These are phyloP conservation scores for Penicillium sp. DNA, from an alignment of 2,329 filamentous ascomycete genomes.

Conservation along the genomic window DNA sequence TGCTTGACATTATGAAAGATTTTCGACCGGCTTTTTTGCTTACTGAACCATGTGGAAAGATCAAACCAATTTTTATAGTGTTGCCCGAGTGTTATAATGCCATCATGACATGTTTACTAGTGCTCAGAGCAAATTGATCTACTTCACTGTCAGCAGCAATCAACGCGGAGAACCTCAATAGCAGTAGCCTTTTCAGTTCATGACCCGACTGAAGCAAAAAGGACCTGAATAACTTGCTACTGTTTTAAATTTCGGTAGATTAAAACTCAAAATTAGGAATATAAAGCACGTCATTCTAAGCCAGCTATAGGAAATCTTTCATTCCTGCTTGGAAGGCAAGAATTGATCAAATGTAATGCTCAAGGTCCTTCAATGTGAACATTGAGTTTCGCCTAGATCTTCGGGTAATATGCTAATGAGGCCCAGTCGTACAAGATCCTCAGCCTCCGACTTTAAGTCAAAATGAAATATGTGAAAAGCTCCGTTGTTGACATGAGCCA, in stretches of 20 bases:
- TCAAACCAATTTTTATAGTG: not conserved
- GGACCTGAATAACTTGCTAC: too few relatives aligned
- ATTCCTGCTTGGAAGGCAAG: not conserved
- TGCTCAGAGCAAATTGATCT: too few relatives aligned
- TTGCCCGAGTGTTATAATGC: not conserved
- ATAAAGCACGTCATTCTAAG: not conserved
- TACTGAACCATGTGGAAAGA: not conserved
- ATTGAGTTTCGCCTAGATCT: not conserved
- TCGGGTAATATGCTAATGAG: not conserved
- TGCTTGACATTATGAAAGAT: not conserved
- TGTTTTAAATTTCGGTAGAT: too few relatives aligned
- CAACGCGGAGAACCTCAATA: too few relatives aligned
- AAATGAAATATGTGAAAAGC: not conserved
- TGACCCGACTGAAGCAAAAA: too few relatives aligned
- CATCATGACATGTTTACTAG: not conserved
- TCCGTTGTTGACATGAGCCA: not conserved
- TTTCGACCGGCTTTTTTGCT: not conserved
- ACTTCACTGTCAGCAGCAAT: too few relatives aligned
- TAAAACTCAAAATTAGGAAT: too few relatives aligned
- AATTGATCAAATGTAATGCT: not conserved
- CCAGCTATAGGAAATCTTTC: not conserved
- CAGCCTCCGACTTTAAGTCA: not conserved
- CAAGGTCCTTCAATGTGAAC: not conserved
- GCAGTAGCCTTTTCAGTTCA: too few relatives aligned
- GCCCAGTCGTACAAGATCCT: not conserved